Evolutionary conservation across 192 early-diverging fungal genomes (phyloP).

Genomic region (Backusella tarrabulga): DNA sequence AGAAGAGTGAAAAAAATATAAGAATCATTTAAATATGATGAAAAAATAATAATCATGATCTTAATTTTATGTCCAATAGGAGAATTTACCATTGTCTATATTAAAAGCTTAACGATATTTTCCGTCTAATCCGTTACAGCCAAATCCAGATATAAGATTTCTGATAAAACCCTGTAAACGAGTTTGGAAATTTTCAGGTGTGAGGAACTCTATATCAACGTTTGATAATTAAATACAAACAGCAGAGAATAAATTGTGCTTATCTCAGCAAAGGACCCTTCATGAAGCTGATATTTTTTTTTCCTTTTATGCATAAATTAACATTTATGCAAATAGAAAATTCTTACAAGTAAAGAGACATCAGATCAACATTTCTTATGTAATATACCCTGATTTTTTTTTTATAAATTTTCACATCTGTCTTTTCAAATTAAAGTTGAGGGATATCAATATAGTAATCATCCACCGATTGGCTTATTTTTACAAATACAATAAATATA

Average conservation of each 20-base stretch:
- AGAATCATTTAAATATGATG: neutral
- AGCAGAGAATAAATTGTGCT: too few species aligned
- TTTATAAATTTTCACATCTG: neutral
- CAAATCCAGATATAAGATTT: neutral
- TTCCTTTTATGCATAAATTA: too few species aligned
- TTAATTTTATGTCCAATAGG: neutral
- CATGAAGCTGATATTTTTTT: too few species aligned
- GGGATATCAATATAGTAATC: neutral
- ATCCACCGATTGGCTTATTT: neutral
- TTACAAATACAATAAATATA: neutral
- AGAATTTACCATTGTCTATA: constrained; percentile 1
- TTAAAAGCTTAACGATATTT: neutral
- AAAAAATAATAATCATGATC: neutral
- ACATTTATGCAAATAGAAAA: neutral
- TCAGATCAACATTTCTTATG: neutral
- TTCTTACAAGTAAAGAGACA: neutral
- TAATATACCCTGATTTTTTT: neutral
- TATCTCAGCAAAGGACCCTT: too few species aligned
- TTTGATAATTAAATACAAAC: too few species aligned
- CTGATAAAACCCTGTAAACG: neutral
- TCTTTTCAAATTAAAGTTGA: neutral
- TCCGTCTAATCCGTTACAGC: neutral
- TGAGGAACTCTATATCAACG: too few species aligned
- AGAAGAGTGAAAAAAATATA: neutral
- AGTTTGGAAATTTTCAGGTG: too few species aligned